phyloP scores from a whole-genome alignment of 805 yeast genomes.

The Candida peoriensis region DNA sequence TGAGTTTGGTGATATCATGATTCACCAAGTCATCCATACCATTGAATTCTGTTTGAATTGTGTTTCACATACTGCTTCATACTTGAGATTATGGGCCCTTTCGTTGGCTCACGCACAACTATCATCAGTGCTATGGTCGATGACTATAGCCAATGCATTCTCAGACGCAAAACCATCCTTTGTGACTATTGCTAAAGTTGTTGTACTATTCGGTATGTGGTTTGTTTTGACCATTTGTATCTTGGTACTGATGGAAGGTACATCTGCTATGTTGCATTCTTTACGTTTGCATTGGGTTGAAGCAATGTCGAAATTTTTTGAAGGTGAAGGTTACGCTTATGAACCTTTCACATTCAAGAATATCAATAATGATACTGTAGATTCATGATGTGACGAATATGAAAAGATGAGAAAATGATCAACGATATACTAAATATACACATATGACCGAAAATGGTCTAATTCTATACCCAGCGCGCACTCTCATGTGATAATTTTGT shows the following conservation, averaged over 20 bases:
- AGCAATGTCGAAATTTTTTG: slow-evolving; percentile 96
- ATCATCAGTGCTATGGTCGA: slow-evolving; percentile 91
- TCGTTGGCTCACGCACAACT: slow-evolving; percentile 96
- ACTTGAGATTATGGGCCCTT: slow-evolving; percentile 93
- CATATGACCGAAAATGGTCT: too few species aligned
- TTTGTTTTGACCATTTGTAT: slow-evolving; percentile 85
- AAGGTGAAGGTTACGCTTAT: slow-evolving; percentile 92
- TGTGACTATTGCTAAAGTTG: slow-evolving; percentile 68
- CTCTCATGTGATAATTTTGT: too few species aligned
- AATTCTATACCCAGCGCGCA: too few species aligned
- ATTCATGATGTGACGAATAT: too few species aligned
- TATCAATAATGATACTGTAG: slow-evolving; percentile 4
- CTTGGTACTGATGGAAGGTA: slow-evolving; percentile 96
- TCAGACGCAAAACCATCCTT: slow-evolving; percentile 40
- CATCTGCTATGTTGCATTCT: slow-evolving; percentile 99
- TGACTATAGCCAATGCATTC: slow-evolving; percentile 86
- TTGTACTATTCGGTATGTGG: slow-evolving; percentile 90
- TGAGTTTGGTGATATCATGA: slow-evolving; percentile 89
- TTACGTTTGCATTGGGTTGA: slow-evolving; percentile 99
- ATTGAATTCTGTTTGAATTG: slow-evolving; percentile 96
- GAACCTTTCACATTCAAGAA: slow-evolving; percentile 74
- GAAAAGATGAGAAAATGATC: too few species aligned
- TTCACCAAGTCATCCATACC: slow-evolving; percentile 96
- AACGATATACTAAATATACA: too few species aligned
- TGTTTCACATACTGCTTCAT: slow-evolving; percentile 98